These are phyloP conservation scores for Cinchona pubescens DNA, from an alignment of 257 asterid genomes.

Conservation along the genomic window DNA sequence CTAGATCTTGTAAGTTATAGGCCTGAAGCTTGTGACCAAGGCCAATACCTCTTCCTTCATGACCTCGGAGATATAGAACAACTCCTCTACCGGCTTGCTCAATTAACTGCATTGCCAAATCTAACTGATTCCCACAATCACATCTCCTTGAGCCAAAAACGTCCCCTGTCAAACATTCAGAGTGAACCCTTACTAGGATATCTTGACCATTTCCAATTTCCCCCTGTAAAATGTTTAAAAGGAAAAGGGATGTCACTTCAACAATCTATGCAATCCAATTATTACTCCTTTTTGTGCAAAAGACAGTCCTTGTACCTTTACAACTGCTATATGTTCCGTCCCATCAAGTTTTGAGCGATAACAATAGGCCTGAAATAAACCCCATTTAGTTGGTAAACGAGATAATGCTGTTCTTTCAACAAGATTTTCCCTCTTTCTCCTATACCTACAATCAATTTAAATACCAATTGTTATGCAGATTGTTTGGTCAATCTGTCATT, in stretches of 20 bases:
- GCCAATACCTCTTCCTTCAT: slow-evolving; percentile 86
- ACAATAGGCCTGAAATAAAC: slow-evolving; percentile 56
- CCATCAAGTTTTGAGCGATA: slow-evolving; percentile 76
- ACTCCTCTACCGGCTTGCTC: slow-evolving; percentile 73
- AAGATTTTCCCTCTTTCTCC: slow-evolving; percentile 74
- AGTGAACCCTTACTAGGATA: slow-evolving; percentile 79
- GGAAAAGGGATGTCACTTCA: background rate
- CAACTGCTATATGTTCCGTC: slow-evolving; percentile 66
- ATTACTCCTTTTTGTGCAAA: background rate
- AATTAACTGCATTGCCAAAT: slow-evolving; percentile 71
- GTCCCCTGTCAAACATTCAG: slow-evolving; percentile 87
- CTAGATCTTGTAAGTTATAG: slow-evolving; percentile 72
- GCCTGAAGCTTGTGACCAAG: slow-evolving; percentile 81
- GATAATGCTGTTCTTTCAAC: slow-evolving; percentile 67
- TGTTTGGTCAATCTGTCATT: background rate
- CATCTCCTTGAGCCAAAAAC: slow-evolving; percentile 75
- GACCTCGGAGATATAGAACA: slow-evolving; percentile 71
- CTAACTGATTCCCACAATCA: slow-evolving; percentile 81
- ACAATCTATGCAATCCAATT: background rate
- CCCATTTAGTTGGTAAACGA: slow-evolving; percentile 78
- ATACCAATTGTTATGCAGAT: background rate
- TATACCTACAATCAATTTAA: slow-evolving; percentile 41
- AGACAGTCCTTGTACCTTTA: slow-evolving; percentile 40
- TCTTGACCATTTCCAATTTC: slow-evolving; percentile 77
- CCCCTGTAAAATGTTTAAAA: slow-evolving; percentile 39